A percentile compares a stretch with the other conserved stretches of the same genome.
phyloP scores from a whole-genome alignment of 768 basidiomycete genomes.

The Rhodosporidiobolus sp. region DNA sequence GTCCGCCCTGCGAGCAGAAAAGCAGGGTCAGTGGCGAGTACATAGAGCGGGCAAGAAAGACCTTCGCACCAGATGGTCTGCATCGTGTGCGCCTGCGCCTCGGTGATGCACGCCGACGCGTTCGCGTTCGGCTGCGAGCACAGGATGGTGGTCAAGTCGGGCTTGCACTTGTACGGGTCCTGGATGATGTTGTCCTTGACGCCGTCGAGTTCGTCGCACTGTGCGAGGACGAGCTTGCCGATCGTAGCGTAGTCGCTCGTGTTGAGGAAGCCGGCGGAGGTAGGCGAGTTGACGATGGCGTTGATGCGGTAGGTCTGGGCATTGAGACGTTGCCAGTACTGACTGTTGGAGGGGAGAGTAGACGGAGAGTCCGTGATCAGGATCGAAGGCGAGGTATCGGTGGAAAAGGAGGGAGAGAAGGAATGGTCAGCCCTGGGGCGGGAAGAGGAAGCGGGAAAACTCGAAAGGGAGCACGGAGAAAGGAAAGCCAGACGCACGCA shows the following conservation, averaged over 20 bases:
- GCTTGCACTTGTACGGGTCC: constrained; percentile 47
- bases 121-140: not conserved
- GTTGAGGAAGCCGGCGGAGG: constrained; percentile 21
- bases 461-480: not conserved
- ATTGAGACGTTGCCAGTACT: not conserved
- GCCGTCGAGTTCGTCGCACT: constrained; percentile 35
- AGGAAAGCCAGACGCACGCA: constrained; percentile 7
- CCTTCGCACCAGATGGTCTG: constrained; percentile 8
- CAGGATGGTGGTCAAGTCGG: constrained; percentile 24
- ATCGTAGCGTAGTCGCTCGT: constrained; percentile 20
- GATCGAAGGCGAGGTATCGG: too few species aligned
- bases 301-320: constrained; percentile 36
- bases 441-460: not conserved
- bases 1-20: not conserved
- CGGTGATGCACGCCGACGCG: constrained; percentile 5
- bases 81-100: constrained; percentile 16
- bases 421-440: constrained; percentile 11
- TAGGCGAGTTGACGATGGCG: constrained; percentile 31
- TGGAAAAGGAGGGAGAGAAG: too few species aligned
- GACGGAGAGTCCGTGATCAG: too few species aligned
- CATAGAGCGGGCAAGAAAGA: not conserved
- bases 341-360: not conserved
- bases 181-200: constrained; percentile 31
- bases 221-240: not conserved
- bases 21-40: not conserved